Conservation (phyloP, 495 filamentous ascomycete species). For the Neurospora tetrasperma region DNA sequence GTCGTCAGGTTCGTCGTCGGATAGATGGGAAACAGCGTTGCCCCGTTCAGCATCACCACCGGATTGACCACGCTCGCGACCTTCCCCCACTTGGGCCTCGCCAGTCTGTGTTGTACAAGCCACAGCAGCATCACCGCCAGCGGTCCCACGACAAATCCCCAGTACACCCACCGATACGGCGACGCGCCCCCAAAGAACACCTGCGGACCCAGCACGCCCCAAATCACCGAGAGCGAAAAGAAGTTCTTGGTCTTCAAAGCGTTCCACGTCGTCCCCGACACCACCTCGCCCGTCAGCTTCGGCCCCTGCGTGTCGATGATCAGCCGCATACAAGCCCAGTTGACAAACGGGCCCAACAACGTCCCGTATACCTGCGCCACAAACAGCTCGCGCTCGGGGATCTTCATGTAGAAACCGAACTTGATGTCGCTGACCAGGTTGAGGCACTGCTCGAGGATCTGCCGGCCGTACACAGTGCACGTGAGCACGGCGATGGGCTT, state of each 20-base stretch:
- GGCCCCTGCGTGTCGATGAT: background rate
- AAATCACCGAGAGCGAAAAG: background rate
- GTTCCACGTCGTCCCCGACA: background rate
- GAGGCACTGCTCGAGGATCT: conserved; percentile 20
- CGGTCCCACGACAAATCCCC: conserved; percentile 10
- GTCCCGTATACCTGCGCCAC: conserved; percentile 9
- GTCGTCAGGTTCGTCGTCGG: conserved; percentile 10
- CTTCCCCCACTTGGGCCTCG: conserved; percentile 5
- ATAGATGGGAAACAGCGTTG: conserved; percentile 11
- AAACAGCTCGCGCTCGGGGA: conserved; percentile 32
- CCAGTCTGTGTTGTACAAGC: conserved; percentile 6
- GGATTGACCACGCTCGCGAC: conserved; percentile 7
- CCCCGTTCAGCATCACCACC: conserved; percentile 12
- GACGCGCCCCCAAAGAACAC: background rate
- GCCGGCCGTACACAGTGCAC: conserved; percentile 16
- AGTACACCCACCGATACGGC: conserved; percentile 6
- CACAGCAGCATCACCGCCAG: background rate
- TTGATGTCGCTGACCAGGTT: conserved; percentile 24
- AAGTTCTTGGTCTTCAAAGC: background rate
- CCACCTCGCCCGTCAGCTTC: background rate
- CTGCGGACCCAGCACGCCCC: conserved; percentile 5
- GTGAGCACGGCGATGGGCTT: conserved; percentile 17
- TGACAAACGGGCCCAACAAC: background rate
- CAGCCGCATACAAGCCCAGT: background rate
- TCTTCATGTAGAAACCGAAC: conserved; percentile 31